These are phyloP conservation scores for Zymoseptoria crescenta DNA, from an alignment of 2,329 filamentous ascomycete genomes.

Conservation along the genomic window DNA sequence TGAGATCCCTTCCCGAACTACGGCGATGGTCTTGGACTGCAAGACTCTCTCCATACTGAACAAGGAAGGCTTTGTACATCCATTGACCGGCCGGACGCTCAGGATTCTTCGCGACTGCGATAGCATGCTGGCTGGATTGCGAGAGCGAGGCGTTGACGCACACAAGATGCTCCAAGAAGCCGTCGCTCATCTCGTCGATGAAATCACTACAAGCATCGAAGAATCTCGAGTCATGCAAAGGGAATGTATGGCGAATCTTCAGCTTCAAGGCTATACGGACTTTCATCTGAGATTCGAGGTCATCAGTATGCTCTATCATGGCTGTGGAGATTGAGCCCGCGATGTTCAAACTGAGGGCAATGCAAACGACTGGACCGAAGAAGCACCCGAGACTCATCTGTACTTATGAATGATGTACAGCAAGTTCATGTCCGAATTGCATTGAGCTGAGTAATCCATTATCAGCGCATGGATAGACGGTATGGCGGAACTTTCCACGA, in stretches of 20 bases:
- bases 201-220: constrained; percentile 5
- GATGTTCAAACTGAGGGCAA: not conserved
- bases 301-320: constrained; percentile 3
- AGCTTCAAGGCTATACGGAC: constrained; percentile 13
- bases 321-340: not conserved
- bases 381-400: too few species aligned
- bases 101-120: constrained; percentile 4
- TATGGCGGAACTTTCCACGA: too few species aligned
- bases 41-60: constrained; percentile 5
- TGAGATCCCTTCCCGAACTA: constrained; percentile 11
- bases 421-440: too few species aligned
- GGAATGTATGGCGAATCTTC: constrained; percentile 14
- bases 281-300: constrained; percentile 14
- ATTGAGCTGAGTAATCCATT: too few species aligned
- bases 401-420: too few species aligned
- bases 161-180: not conserved
- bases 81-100: constrained; percentile 1
- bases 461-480: too few species aligned
- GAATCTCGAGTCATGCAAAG: constrained; percentile 2
- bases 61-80: constrained; percentile 6
- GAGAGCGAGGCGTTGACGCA: not conserved
- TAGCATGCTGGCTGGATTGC: not conserved
- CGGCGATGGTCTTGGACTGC: constrained; percentile 6
- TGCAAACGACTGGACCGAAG: too few species aligned
- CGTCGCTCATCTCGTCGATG: constrained; percentile 2